phyloP scores from a whole-genome alignment of 345 rosid genomes.

The Eutrema heterophyllum region DNA sequence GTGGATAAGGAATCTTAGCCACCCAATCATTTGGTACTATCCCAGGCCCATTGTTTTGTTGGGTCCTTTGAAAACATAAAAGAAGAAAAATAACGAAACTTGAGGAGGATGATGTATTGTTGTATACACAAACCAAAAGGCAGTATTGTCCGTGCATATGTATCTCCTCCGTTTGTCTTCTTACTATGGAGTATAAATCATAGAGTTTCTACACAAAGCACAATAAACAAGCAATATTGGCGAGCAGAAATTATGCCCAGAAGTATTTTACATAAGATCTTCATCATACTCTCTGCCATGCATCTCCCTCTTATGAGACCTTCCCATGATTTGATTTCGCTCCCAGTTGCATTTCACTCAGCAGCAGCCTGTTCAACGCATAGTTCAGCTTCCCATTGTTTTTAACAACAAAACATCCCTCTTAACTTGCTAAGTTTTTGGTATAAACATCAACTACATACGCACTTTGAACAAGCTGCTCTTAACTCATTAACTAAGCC shows the following conservation, averaged over 20 bases:
- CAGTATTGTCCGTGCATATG: neutral
- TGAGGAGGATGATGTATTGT: no score
- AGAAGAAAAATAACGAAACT: no score
- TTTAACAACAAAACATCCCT: neutral
- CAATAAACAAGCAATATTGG: neutral
- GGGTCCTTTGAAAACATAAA: neutral
- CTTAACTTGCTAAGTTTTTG: neutral
- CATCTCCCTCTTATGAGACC: no score
- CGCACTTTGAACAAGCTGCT: neutral
- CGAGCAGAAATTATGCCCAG: neutral
- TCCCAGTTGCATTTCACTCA: slow-evolving; percentile 18
- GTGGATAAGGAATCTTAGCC: slow-evolving; percentile 25
- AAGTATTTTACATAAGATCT: neutral
- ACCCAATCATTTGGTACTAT: slow-evolving; percentile 8
- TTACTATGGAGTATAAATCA: neutral
- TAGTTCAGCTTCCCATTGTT: neutral
- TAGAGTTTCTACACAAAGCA: slow-evolving; percentile 12
- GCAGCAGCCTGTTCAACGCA: slow-evolving; percentile 25
- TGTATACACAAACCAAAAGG: neutral
- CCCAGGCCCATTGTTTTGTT: neutral
- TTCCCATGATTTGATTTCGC: neutral
- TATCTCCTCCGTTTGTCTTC: neutral
- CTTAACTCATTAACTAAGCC: neutral
- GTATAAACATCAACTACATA: neutral
- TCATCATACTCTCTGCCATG: slow-evolving; percentile 3